Evolutionary conservation across 2,329 filamentous ascomycete species (phyloP).

Genomic region (Penicillium vulpinum): DNA sequence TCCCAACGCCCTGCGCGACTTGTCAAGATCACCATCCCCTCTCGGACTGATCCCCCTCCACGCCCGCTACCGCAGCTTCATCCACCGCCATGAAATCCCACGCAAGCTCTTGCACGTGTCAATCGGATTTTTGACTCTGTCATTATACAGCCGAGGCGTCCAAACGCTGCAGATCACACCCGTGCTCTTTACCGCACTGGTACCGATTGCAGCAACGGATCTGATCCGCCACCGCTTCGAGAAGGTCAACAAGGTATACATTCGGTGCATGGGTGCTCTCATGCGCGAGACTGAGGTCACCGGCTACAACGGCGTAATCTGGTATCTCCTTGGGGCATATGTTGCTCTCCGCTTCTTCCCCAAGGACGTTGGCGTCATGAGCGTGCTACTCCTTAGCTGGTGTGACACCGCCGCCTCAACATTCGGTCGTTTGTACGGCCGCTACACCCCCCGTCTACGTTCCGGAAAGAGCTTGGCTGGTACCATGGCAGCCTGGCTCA

Average conservation of each 20-base stretch:
- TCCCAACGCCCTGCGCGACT: constrained; percentile 74
- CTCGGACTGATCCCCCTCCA: constrained; percentile 95
- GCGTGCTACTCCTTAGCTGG: constrained; percentile 89
- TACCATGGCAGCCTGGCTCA: constrained; percentile 76
- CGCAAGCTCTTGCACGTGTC: constrained; percentile 92
- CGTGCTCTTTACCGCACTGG: constrained; percentile 73
- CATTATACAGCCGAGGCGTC: constrained; percentile 76
- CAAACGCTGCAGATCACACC: constrained; percentile 79
- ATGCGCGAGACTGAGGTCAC: constrained; percentile 97
- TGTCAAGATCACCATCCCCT: constrained; percentile 89
- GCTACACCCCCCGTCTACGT: constrained; percentile 82
- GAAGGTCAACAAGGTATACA: constrained; percentile 82
- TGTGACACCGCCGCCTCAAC: constrained; percentile 97
- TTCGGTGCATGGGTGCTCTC: constrained; percentile 77
- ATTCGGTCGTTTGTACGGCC: constrained; percentile 84
- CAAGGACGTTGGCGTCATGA: constrained; percentile 89
- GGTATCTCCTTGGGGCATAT: constrained; percentile 90
- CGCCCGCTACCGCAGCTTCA: constrained; percentile 83
- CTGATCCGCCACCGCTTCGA: constrained; percentile 79
- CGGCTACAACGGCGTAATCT: constrained; percentile 96
- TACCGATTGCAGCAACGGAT: constrained; percentile 83
- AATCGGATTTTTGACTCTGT: constrained; percentile 90
- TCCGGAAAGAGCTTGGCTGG: constrained; percentile 90
- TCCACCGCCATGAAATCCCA: constrained; percentile 96
- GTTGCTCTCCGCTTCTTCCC: constrained; percentile 81